Evolutionary conservation across 345 rosid genomes (phyloP), one percentile per base, ranked within the genome.

Genomic region (Ceriops zippeliana): DNA sequence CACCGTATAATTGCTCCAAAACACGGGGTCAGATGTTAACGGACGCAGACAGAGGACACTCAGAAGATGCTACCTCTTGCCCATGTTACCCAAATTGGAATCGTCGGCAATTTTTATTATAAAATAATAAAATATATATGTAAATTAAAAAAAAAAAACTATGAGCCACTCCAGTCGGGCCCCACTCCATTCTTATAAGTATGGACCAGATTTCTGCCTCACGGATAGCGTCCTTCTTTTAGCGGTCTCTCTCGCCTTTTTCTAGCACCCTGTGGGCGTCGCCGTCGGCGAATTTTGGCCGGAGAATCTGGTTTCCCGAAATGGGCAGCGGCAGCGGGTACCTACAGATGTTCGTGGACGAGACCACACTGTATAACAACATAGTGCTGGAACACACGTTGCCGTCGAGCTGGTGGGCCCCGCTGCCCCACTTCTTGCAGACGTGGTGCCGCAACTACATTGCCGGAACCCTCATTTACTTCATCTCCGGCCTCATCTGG

Each of bases 381-480:
- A 79, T 91, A 70, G 96, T 91, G 30, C 75, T 95, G 65, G 82
- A 82, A 1, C 73, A 69, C 59, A 84, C 90, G 42, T 61, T 90
- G 61, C 96, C 96, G n/a, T 67, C 79, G 46, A 32, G 47, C n/a
- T 72, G 76, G 61, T 96, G 97, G 97, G 69, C 67, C 37, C 70
- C 87, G 0, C 83, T 92, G 37, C 97, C 98, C 1, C 96, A 84
- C 63, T 65, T 85, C 37, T 54, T 83, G 37, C 98, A 90, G 83
- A 89, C 95, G 3, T 96, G 99, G 99, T 88, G 92, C 19, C 86
- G 99, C 1, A 96, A 92, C 83, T 96, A 84, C 79, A 67, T 86
- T 32, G 97, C 92, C 16, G 98, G 91, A 52, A 75, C 83, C 58
- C 21, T 90, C 38, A 78, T 90, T 5, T 96, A 96, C 86, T 73